These are phyloP conservation scores for Kwoniella mangroviensis DNA, from an alignment of 768 basidiomycete genomes.

Conservation along the genomic window DNA sequence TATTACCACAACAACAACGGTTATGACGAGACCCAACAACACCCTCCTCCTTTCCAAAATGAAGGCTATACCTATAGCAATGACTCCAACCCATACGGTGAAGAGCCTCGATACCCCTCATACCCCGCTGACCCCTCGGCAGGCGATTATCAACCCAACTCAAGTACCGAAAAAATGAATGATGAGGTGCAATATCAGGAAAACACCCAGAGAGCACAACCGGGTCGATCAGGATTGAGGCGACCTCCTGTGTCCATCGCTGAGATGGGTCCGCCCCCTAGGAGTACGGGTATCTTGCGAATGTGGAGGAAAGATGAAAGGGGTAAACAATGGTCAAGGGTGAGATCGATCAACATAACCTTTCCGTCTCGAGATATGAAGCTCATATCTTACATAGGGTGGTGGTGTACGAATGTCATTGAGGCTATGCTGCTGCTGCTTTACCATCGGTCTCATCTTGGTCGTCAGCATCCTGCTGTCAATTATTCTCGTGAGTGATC, in stretches of 20 bases:
- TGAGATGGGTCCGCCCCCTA: slow-evolving; percentile 44
- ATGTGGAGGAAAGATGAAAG: slow-evolving; percentile 58
- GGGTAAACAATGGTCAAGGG: slow-evolving; percentile 56
- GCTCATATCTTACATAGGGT: slow-evolving; percentile 35
- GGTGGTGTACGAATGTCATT: slow-evolving; percentile 48
- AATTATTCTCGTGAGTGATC: slow-evolving; percentile 46
- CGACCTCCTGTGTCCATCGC: slow-evolving; percentile 42
- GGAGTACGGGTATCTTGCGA: slow-evolving; percentile 55
- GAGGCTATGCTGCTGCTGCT: slow-evolving; percentile 52
- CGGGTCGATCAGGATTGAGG: slow-evolving; percentile 39
- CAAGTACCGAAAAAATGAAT: slow-evolving; percentile 43
- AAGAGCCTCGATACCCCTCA: slow-evolving; percentile 31
- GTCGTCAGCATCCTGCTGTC: slow-evolving; percentile 50
- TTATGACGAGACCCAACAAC: slow-evolving; percentile 11
- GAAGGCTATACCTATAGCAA: slow-evolving; percentile 26
- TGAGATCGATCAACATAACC: slow-evolving; percentile 18
- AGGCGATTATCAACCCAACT: slow-evolving; percentile 11
- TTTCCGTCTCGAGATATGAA: not conserved
- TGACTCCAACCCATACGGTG: slow-evolving; percentile 22
- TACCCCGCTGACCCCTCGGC: slow-evolving; percentile 29
- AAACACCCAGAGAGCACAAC: slow-evolving; percentile 36
- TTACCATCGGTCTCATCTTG: slow-evolving; percentile 45
- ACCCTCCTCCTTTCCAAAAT: slow-evolving; percentile 17
- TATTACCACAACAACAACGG: slow-evolving; percentile 3
- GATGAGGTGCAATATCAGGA: slow-evolving; percentile 21